Evolutionary conservation across 306 rosid species (phyloP).

Genomic region (Mimosa bimucronata): DNA sequence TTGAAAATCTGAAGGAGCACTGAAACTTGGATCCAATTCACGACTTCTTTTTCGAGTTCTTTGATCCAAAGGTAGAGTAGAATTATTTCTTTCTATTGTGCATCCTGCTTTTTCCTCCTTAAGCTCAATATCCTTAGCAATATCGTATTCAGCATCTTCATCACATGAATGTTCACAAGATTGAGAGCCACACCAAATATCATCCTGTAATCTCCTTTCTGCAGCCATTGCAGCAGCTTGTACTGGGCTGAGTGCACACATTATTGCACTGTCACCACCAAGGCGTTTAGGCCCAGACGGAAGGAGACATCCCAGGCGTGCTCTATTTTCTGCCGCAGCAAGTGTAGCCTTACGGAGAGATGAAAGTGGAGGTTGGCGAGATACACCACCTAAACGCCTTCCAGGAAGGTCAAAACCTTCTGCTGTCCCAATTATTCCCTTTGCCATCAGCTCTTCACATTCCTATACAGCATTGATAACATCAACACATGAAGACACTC

Average conservation of each 20-base stretch:
- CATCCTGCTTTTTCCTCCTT: slow-evolving; percentile 42
- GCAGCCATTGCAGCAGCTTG: slow-evolving; percentile 99
- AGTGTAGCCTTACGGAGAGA: slow-evolving; percentile 71
- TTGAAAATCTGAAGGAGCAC: slow-evolving; percentile 29
- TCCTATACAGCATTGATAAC: slow-evolving; percentile 53
- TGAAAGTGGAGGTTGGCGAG: slow-evolving; percentile 69
- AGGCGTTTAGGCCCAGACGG: slow-evolving; percentile 91
- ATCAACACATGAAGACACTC: slow-evolving; percentile 16
- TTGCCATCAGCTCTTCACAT: slow-evolving; percentile 85
- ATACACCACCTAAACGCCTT: slow-evolving; percentile 80
- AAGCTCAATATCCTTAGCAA: slow-evolving; percentile 42
- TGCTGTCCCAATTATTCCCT: slow-evolving; percentile 76
- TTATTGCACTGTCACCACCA: slow-evolving; percentile 82
- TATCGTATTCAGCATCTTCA: slow-evolving; percentile 51
- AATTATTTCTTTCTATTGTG: slow-evolving; percentile 31
- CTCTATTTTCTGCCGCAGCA: slow-evolving; percentile 84
- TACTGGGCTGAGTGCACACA: slow-evolving; percentile 77
- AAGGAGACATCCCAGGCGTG: slow-evolving; percentile 62
- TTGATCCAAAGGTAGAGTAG: slow-evolving; percentile 36
- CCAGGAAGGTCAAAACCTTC: slow-evolving; percentile 92
- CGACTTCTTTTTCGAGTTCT: slow-evolving; percentile 59
- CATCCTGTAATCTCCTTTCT: slow-evolving; percentile 93
- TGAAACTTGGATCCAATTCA: slow-evolving; percentile 41
- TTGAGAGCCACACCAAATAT: slow-evolving; percentile 89
- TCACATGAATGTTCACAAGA: slow-evolving; percentile 51